phyloP scores from a whole-genome alignment of 2,329 filamentous ascomycete species.

The Aphanocladium album region DNA sequence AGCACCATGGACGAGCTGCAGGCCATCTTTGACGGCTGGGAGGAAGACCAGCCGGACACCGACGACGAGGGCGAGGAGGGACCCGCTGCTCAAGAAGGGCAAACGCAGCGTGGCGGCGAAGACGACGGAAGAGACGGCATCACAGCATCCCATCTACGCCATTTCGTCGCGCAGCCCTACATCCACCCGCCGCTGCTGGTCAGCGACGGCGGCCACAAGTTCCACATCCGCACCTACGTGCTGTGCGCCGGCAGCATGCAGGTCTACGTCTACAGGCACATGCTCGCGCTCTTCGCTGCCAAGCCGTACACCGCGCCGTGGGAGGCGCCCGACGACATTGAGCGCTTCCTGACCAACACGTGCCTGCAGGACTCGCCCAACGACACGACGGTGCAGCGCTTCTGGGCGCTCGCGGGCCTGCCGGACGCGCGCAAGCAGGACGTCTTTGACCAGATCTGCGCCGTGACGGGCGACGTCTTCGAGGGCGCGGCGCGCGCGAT shows the following conservation, averaged over 20 bases:
- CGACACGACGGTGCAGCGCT: constrained; percentile 64
- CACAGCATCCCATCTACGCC: constrained; percentile 83
- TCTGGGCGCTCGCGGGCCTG: constrained; percentile 59
- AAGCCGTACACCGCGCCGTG: constrained; percentile 65
- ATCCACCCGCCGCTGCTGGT: constrained; percentile 78
- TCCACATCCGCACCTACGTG: constrained; percentile 91
- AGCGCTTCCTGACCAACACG: constrained; percentile 87
- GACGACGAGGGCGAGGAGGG: constrained; percentile 56
- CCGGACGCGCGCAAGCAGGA: constrained; percentile 48
- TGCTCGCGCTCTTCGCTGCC: constrained; percentile 90
- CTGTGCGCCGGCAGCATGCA: constrained; percentile 72
- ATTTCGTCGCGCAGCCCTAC: constrained; percentile 95
- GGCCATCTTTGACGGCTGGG: constrained; percentile 87
- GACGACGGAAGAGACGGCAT: constrained; percentile 49
- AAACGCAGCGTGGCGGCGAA: constrained; percentile 19
- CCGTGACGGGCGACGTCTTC: constrained; percentile 71
- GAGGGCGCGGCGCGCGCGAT: constrained; percentile 80
- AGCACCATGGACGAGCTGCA: constrained; percentile 79
- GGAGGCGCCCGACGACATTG: constrained; percentile 48
- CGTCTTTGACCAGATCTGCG: constrained; percentile 72
- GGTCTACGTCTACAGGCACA: constrained; percentile 81
- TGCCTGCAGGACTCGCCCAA: constrained; percentile 67
- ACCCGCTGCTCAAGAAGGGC: constrained; percentile 28
- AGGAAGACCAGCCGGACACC: constrained; percentile 60
- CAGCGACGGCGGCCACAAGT: constrained; percentile 67